Base-by-base conservation (phyloP, 164 flowering plant genomes). In the Vitis amurensis region DNA sequence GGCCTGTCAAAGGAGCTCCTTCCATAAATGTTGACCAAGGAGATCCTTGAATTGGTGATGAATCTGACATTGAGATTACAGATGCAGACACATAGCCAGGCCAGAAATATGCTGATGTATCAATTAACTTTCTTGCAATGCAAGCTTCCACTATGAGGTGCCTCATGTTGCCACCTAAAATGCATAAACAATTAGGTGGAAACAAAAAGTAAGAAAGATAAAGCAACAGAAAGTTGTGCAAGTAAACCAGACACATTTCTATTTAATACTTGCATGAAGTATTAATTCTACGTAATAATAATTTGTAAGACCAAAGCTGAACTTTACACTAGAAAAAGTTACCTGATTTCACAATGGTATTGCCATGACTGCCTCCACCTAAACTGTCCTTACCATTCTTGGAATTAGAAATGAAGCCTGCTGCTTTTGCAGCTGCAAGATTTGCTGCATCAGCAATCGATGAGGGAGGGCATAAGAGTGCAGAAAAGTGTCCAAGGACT, bases 91-190 rank as follows among this genome's bases (percentile, higher is more conserved):
- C 89, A 83, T 87, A 94, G 44, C 91, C 92, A 64, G 97, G 93
- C 97, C 97, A 91, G 56, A 79, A 77, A 76, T 91, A 94, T 55
- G 93, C 91, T 10, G 97, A 89, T 62, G 92, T 85, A 68, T 91
- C 97, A 55, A 94, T 72, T 70, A 94, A 71, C 51, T 86, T 86
- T 82, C 97, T 84, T 19, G 97, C 89, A 63, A 91, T 94, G 84
- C 99, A 94, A 68, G 99, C 97, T 75, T 94, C 99, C 19, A 94
- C 97, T 71, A 94, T 91, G 70, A 94, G 87, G 75, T 94, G 97
- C 81, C 85, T 73, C 92, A 92, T 85, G 80, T 85, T 86, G 30
- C 97, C 99, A 82, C 83, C 97, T 92, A 66, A n/a, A 64, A 75
- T 44, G 23, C 49, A 63, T 15, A 31, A 55, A 50, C 49, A 73